These are phyloP conservation scores for Circinella minor DNA, from an alignment of 371 early-diverging fungal genomes.

Conservation along the genomic window DNA sequence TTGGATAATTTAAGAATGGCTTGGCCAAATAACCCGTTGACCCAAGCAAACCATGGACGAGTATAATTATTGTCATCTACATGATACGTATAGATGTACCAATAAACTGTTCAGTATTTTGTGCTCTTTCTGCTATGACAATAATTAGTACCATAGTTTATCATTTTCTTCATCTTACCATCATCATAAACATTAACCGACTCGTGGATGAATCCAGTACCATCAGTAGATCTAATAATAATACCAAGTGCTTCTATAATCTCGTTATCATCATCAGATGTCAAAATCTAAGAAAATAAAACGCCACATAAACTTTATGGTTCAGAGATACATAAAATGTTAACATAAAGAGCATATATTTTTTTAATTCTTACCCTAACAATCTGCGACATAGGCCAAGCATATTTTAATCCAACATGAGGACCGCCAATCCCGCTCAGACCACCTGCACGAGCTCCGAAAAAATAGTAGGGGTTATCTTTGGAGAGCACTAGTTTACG, in stretches of 20 bases:
- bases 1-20: slow-evolving; percentile 38
- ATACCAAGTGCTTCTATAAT: slow-evolving; percentile 35
- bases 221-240: slow-evolving; percentile 32
- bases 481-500: slow-evolving; percentile 58
- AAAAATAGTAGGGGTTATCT: slow-evolving; percentile 67
- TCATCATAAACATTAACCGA: slow-evolving; percentile 39
- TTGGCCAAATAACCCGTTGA: slow-evolving; percentile 51
- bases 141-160: too few species aligned
- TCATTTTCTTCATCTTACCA: slow-evolving; percentile 8
- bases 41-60: slow-evolving; percentile 55
- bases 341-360: too few species aligned
- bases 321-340: background rate
- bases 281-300: slow-evolving; percentile 24
- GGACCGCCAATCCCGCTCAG: slow-evolving; percentile 72
- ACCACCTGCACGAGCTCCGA: slow-evolving; percentile 50
- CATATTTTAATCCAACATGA: slow-evolving; percentile 48
- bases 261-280: slow-evolving; percentile 35
- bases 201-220: slow-evolving; percentile 49
- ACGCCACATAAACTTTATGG: background rate
- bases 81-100: too few species aligned
- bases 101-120: too few species aligned
- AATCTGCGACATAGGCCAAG: slow-evolving; percentile 40
- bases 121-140: too few species aligned
- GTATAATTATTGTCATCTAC: slow-evolving; percentile 28
- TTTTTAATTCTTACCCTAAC: slow-evolving; percentile 21